Evolutionary conservation across 805 yeast species (phyloP).

Genomic region (Zygosaccharomyces siamensis): DNA sequence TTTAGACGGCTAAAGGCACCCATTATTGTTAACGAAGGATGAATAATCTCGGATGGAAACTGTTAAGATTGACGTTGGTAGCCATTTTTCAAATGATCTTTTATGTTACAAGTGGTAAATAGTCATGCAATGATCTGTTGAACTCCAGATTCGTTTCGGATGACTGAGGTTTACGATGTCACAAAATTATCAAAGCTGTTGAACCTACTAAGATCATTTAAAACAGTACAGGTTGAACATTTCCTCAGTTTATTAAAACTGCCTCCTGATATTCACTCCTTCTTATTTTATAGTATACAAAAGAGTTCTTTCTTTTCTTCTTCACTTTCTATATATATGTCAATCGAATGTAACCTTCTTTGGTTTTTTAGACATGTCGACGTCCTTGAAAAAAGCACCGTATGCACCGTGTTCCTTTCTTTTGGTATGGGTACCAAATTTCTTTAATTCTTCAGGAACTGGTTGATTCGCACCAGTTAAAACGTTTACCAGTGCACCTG

Average conservation of each 20-base stretch:
- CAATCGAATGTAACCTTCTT: conserved; percentile 83
- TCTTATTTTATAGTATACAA: neutral
- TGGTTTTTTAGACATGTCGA: conserved; percentile 76
- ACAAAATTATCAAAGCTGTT: neutral
- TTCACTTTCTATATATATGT: neutral
- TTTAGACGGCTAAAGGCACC: conserved; percentile 3
- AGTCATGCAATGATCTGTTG: neutral
- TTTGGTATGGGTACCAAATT: conserved; percentile 96
- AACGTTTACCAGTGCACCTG: conserved; percentile 91
- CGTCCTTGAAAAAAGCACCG: conserved; percentile 95
- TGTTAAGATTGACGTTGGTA: neutral
- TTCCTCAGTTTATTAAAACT: neutral
- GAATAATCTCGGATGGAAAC: neutral
- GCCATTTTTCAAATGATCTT: neutral
- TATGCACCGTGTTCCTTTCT: conserved; percentile 97
- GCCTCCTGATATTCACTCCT: neutral
- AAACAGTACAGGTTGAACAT: neutral
- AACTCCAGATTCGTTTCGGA: conserved; percentile 2
- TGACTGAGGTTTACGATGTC: conserved; percentile 2
- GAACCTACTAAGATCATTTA: neutral
- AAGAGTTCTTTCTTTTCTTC: neutral
- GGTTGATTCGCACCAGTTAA: conserved; percentile 90
- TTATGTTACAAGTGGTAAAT: neutral
- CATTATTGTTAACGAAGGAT: neutral
- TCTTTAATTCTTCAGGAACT: conserved; percentile 90